Evolutionary conservation across 2,329 filamentous ascomycete species (phyloP).

Genomic region (Venturia effusa): DNA sequence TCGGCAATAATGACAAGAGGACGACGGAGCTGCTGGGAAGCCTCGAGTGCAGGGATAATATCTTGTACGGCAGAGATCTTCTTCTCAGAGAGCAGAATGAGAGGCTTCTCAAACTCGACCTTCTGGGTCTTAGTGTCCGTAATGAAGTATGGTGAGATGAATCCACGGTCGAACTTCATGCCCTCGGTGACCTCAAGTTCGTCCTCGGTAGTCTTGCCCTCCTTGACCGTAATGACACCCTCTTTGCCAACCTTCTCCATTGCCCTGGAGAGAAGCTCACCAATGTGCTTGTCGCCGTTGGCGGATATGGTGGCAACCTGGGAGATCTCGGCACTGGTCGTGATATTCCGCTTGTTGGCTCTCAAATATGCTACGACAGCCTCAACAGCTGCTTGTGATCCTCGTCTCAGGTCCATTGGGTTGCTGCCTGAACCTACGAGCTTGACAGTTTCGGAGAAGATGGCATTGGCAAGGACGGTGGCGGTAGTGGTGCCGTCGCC

Average conservation of each 20-base stretch:
- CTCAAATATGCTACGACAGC: conserved; percentile 89
- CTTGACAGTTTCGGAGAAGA: conserved; percentile 99
- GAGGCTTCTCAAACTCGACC: conserved; percentile 98
- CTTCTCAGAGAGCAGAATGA: conserved; percentile 98
- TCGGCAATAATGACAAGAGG: conserved; percentile 97
- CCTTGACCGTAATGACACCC: conserved; percentile 99
- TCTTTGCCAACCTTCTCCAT: conserved; percentile 99
- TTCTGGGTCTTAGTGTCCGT: conserved; percentile 98
- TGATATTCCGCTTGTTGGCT: conserved; percentile 96
- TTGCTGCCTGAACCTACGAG: conserved; percentile 99
- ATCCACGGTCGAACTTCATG: conserved; percentile 99
- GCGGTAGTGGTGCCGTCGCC: conserved; percentile 98
- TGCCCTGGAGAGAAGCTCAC: conserved; percentile 88
- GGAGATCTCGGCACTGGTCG: conserved; percentile 90
- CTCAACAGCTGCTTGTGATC: conserved; percentile 93
- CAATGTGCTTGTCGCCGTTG: conserved; percentile 93
- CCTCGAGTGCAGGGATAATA: conserved; percentile 95
- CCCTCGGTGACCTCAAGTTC: conserved; percentile 99
- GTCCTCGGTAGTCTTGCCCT: conserved; percentile 96
- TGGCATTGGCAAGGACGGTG: conserved; percentile 90
- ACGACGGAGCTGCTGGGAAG: conserved; percentile 87
- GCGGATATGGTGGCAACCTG: conserved; percentile 98
- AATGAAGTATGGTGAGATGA: conserved; percentile 99
- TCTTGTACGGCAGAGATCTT: conserved; percentile 99
- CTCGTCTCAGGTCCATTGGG: conserved; percentile 95